phyloP scores from a whole-genome alignment of 2,329 filamentous ascomycete species.

The Cercospora brassicicola region DNA sequence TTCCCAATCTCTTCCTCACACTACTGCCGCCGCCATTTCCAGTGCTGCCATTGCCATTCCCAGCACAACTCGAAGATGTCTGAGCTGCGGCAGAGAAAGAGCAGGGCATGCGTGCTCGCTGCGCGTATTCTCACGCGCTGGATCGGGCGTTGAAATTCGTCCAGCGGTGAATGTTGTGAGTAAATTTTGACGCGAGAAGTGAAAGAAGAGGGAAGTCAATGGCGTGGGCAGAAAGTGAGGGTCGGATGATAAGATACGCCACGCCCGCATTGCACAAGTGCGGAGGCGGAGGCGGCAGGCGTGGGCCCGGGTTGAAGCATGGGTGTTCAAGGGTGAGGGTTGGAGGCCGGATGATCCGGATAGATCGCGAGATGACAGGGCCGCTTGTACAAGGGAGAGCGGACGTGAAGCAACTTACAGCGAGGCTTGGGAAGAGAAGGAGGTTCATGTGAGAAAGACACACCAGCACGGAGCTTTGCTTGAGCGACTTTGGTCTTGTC shows the following conservation, averaged over 20 bases:
- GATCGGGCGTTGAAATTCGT: too few species aligned
- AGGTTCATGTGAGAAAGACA: too few species aligned
- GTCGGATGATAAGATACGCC: background rate
- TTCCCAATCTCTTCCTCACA: background rate
- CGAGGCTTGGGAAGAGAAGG: too few species aligned
- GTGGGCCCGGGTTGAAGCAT: too few species aligned
- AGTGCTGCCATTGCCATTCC: background rate
- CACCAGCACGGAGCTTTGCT: too few species aligned
- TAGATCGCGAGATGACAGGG: too few species aligned
- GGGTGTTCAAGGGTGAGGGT: too few species aligned
- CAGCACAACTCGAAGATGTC: background rate
- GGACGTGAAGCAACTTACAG: too few species aligned
- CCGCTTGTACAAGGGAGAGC: too few species aligned
- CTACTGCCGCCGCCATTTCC: background rate
- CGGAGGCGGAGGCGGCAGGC: background rate
- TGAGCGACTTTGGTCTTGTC: too few species aligned
- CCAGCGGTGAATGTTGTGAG: background rate
- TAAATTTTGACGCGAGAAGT: background rate
- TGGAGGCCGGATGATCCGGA: too few species aligned
- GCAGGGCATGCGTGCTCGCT: background rate
- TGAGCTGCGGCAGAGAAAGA: background rate
- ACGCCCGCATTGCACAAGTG: background rate
- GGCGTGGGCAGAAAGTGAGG: too few species aligned
- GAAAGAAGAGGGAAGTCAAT: background rate
- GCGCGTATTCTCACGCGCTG: background rate